Evolutionary conservation across 352 stramenopile genomes (phyloP), one percentile per base, ranked within the genome.

Genomic region (Pythium pyrilobum): DNA sequence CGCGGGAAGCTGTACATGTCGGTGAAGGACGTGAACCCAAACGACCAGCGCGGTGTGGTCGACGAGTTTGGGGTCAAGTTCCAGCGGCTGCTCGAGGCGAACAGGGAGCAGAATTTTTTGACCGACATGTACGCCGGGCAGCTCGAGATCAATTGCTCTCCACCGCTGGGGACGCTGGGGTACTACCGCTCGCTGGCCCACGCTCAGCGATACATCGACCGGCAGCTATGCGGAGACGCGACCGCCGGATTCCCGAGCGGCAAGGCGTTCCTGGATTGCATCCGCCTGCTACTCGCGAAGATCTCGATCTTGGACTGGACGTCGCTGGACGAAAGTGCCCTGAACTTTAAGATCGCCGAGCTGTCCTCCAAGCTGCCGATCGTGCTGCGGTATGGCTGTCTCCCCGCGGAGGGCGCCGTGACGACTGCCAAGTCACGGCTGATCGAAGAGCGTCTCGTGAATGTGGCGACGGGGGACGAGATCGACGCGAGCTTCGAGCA

Each of bases 221-320:
- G 58, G 38, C 51, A 58, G 52, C 29, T 64, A 58, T 57, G 69
- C 38, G 39, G 51, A 24, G 59, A 76, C 5, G 23, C 56, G 8
- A 51, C 52, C 1, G 44, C 47, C 16, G 69, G 69, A 7, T 89
- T 79, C 37, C 16, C 55, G 25, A 84, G 41, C 6, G 74, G 77
- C 2, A 73, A 62, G 16, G 67, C 55, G 6, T 88, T 89, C 45
- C 62, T 85, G 20, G 75, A 92, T 38, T 92, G 77, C 48, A 66
- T 92, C 45, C 72, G 76, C 2, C 66, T 88, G 33, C 61, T 89
- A 18, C 40, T 92, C 11, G 72, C 81, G 4, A 92, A 92, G 57
- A 84, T 92, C 4, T 77, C 74, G 15, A 85, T 88, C 24, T 46
- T 92, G 38, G 81, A 89, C 52, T 92, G 81, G 78, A 92, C 81